phyloP scores from a whole-genome alignment of 2,329 filamentous ascomycete species.

The Chrysoporthe deuterocubensis region DNA sequence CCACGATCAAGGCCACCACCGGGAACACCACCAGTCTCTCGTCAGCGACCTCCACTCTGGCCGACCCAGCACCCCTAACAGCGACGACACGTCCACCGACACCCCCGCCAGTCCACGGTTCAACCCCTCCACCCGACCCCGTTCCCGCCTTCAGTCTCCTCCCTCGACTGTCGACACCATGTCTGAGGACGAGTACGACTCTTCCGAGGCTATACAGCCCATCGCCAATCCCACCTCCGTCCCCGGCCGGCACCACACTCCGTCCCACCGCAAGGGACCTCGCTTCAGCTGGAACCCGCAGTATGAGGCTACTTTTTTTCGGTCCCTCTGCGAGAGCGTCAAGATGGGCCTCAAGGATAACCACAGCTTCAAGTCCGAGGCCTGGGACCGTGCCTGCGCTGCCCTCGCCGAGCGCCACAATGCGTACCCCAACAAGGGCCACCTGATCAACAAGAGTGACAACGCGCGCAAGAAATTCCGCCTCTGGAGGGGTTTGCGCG shows the following conservation, averaged over 20 bases:
- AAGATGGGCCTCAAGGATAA: constrained; percentile 53
- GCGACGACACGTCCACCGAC: background rate
- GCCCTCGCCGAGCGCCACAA: constrained; percentile 59
- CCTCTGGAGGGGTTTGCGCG: constrained; percentile 62
- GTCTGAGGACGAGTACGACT: constrained; percentile 40
- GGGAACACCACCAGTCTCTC: constrained; percentile 37
- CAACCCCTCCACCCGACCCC: constrained; percentile 10
- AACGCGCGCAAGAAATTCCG: constrained; percentile 66
- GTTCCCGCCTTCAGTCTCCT: constrained; percentile 15
- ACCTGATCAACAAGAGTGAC: constrained; percentile 67
- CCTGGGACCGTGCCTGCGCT: constrained; percentile 61
- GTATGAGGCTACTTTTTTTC: constrained; percentile 65
- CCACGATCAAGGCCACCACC: background rate
- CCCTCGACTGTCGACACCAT: constrained; percentile 31
- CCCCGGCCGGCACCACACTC: constrained; percentile 33
- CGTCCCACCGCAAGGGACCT: constrained; percentile 42
- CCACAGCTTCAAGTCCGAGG: constrained; percentile 65
- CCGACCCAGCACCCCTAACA: constrained; percentile 31
- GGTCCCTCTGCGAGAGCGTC: constrained; percentile 63
- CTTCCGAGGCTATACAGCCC: constrained; percentile 28
- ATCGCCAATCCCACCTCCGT: constrained; percentile 26
- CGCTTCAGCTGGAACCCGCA: constrained; percentile 64
- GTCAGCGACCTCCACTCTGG: constrained; percentile 48
- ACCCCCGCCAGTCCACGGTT: constrained; percentile 2
- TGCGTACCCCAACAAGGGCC: constrained; percentile 62